phyloP scores from a whole-genome alignment of 2,329 filamentous ascomycete genomes.

The Coleophoma crateriformis region DNA sequence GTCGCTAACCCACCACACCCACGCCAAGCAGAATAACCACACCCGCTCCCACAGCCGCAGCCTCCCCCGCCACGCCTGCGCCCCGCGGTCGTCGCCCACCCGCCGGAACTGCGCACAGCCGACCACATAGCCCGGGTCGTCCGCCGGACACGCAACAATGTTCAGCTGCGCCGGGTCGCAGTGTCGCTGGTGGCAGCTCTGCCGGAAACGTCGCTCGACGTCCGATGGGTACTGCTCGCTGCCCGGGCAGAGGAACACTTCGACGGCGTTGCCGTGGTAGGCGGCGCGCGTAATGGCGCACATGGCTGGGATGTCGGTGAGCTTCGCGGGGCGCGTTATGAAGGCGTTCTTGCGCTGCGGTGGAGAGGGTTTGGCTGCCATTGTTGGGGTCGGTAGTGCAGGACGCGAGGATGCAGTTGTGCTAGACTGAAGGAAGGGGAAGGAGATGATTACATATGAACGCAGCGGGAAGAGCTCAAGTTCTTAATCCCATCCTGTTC shows the following conservation, averaged over 20 bases:
- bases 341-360: neutral
- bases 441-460: too few species aligned
- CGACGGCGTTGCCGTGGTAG: slow-evolving; percentile 9
- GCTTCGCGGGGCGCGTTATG: slow-evolving; percentile 8
- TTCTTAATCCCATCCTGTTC: too few species aligned
- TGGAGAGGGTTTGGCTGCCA: too few species aligned
- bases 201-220: slow-evolving; percentile 2
- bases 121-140: slow-evolving; percentile 5
- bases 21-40: slow-evolving; percentile 4
- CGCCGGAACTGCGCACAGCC: slow-evolving; percentile 14
- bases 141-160: slow-evolving; percentile 10
- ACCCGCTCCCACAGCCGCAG: neutral
- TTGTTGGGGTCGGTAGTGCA: too few species aligned
- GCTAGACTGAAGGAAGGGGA: too few species aligned
- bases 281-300: slow-evolving; percentile 3
- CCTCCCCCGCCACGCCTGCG: neutral
- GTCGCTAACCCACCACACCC: slow-evolving; percentile 5
- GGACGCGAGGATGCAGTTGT: too few species aligned
- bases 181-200: slow-evolving; percentile 4
- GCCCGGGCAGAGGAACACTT: slow-evolving; percentile 7
- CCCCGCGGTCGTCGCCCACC: slow-evolving; percentile 13
- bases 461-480: too few species aligned
- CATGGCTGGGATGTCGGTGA: slow-evolving; percentile 10
- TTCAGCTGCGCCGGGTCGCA: slow-evolving; percentile 3
- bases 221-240: slow-evolving; percentile 8